Evolutionary conservation across 148 eudicot species (phyloP), one percentile per base, ranked within the genome.

Genomic region (Oxyria digyna): DNA sequence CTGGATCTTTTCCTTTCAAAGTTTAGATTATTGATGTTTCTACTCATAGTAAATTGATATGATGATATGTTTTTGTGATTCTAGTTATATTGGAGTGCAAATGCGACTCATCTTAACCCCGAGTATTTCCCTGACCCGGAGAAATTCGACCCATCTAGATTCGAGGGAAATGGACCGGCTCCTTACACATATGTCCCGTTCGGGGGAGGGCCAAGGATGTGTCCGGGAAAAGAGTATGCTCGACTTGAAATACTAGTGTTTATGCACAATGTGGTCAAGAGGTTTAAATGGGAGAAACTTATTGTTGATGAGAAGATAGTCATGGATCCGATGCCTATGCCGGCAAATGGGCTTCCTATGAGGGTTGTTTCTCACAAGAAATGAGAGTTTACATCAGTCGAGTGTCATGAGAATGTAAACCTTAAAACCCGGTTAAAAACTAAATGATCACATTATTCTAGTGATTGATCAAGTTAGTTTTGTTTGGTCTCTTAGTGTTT

Each of bases 81-180:
- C 3, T 66, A 76, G 78, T 20, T 76, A 55, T 71, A 76, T 3
- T 76, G 78, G 78, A 76, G 71, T 20, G 74, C 67, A 32, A 52
- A 71, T 32, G n/a, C 78, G 12, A 71, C 75, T 38, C 74, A 71
- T 54, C 59, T 67, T 38, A 45, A 48, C 54, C 78, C 78, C 0
- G 62, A 71, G 48, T 52, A 35, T 24, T 76, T 76, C 48, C 78
- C 74, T 8, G 63, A 76, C 2, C 78, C 78, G 1, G 71, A 76
- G 35, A 67, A 67, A 40, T 76, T 76, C 24, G 72, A 76, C 41
- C 71, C 71, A 7, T 69, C 71, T 23, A 42, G 71, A 32, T 69
- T 69, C 40, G 59, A 46, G 4, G 54, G 71, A 23, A 8, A 3
- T 14, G 71, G 71, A 26, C 57, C 38, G 4, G 62, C 71, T 23